Percentiles rank a stretch among this genome's conserved stretches.
Conservation (phyloP, 164 flowering plant species). For the Magnolia sinica region DNA sequence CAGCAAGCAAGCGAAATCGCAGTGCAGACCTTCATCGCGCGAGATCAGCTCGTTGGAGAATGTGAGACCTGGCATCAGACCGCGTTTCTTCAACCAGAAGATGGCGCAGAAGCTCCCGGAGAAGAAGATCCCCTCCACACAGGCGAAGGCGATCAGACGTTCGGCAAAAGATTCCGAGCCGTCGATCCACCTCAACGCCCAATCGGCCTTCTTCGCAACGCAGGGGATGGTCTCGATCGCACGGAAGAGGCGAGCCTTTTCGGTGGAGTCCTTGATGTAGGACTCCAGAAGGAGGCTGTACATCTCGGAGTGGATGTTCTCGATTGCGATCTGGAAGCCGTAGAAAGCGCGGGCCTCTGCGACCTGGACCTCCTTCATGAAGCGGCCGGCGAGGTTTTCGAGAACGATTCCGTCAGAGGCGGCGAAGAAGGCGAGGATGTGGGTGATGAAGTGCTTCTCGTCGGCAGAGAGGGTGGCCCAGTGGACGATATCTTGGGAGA, state of each 20-base stretch:
- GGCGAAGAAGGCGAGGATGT: slow-evolving; percentile 91
- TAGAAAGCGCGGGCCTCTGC: slow-evolving; percentile 88
- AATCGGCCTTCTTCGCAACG: slow-evolving; percentile 70
- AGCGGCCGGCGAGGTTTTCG: slow-evolving; percentile 78
- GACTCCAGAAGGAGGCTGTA: slow-evolving; percentile 69
- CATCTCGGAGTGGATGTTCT: slow-evolving; percentile 95
- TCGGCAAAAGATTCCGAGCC: slow-evolving; percentile 75
- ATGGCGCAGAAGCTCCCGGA: slow-evolving; percentile 87
- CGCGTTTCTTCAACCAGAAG: slow-evolving; percentile 88
- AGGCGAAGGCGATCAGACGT: slow-evolving; percentile 74
- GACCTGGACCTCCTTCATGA: slow-evolving; percentile 85
- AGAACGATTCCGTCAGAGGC: slow-evolving; percentile 92
- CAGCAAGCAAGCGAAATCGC: slow-evolving; percentile 83
- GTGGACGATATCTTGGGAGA: slow-evolving; percentile 66
- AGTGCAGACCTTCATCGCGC: slow-evolving; percentile 37
- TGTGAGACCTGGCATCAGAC: slow-evolving; percentile 83
- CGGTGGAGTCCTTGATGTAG: slow-evolving; percentile 59
- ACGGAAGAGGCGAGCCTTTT: slow-evolving; percentile 57
- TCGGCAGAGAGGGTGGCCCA: slow-evolving; percentile 40
- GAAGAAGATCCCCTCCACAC: slow-evolving; percentile 94
- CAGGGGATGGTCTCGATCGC: slow-evolving; percentile 87
- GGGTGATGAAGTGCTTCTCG: slow-evolving; percentile 79
- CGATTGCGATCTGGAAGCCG: slow-evolving; percentile 91
- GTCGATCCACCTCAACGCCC: slow-evolving; percentile 88
- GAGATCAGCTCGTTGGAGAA: slow-evolving; percentile 79